These are phyloP conservation scores for Quercus mongolica DNA, from an alignment of 306 rosid species.

Conservation along the genomic window DNA sequence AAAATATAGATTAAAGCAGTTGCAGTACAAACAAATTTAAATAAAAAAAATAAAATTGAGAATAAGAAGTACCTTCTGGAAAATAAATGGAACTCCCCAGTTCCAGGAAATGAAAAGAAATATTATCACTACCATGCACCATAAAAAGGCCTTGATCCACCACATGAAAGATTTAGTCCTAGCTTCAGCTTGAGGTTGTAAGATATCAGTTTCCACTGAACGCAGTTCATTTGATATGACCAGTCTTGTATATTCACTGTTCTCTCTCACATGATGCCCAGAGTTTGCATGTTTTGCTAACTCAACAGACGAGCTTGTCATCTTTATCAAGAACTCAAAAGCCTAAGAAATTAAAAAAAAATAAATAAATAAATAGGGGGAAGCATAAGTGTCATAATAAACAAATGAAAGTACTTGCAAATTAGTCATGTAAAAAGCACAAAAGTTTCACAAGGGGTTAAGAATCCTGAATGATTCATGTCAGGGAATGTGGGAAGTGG, in stretches of 20 bases:
- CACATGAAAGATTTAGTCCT: conserved; percentile 44
- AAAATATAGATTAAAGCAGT: conserved; percentile 17
- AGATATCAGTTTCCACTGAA: conserved; percentile 41
- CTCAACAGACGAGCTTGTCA: conserved; percentile 50
- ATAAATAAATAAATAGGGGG: neutral
- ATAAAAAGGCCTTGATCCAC: conserved; percentile 66
- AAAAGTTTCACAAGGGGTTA: neutral
- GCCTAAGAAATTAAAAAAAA: neutral
- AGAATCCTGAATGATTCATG: neutral
- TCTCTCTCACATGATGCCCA: conserved; percentile 51
- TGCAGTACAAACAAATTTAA: neutral
- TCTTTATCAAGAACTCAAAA: conserved; percentile 41
- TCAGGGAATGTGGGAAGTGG: neutral
- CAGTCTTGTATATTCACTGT: conserved; percentile 71
- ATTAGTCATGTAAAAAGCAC: neutral
- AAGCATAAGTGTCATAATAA: neutral
- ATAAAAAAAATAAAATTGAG: neutral
- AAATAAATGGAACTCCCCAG: conserved; percentile 86
- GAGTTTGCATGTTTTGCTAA: conserved; percentile 44
- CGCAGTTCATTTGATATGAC: conserved; percentile 68
- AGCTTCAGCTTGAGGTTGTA: conserved; percentile 55
- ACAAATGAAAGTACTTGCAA: neutral
- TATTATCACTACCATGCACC: conserved; percentile 44
- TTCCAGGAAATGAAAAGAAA: conserved; percentile 45
- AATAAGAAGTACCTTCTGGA: conserved; percentile 64